Evolutionary conservation across 106 monocot species (phyloP).

Genomic region (Apostasia shenzhenica): DNA sequence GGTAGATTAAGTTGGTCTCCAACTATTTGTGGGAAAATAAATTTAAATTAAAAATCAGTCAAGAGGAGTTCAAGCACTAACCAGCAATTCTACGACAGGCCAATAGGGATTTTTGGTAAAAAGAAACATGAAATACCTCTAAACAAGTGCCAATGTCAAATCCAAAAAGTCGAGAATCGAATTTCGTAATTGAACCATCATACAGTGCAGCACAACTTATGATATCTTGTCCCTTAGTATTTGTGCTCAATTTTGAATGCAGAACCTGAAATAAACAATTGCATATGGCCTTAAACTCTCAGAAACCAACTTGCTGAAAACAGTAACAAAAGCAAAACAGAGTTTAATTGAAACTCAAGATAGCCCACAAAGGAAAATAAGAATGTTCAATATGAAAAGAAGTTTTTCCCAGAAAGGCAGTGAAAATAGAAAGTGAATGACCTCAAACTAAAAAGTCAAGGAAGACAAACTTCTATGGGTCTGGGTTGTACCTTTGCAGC

Average conservation of each 20-base stretch:
- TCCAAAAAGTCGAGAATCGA: slow-evolving; percentile 66
- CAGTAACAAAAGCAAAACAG: too few relatives aligned
- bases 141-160: slow-evolving; percentile 91
- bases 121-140: slow-evolving; percentile 47
- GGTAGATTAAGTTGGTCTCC: too few relatives aligned
- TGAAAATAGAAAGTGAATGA: background rate
- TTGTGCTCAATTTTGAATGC: slow-evolving; percentile 66
- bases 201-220: slow-evolving; percentile 67
- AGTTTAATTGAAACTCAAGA: background rate
- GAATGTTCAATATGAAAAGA: background rate
- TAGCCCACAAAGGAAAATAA: background rate
- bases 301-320: slow-evolving; percentile 5
- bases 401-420: background rate
- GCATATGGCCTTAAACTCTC: background rate
- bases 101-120: background rate
- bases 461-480: background rate
- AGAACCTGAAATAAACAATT: slow-evolving; percentile 47
- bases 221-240: slow-evolving; percentile 16
- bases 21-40: too few relatives aligned
- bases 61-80: too few relatives aligned
- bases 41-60: too few relatives aligned
- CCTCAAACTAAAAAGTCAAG: background rate
- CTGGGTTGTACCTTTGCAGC: slow-evolving; percentile 71
- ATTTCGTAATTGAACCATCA: slow-evolving; percentile 88
- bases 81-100: too few relatives aligned